Conservation (phyloP, 306 rosid species). For the Comarum palustre region DNA sequence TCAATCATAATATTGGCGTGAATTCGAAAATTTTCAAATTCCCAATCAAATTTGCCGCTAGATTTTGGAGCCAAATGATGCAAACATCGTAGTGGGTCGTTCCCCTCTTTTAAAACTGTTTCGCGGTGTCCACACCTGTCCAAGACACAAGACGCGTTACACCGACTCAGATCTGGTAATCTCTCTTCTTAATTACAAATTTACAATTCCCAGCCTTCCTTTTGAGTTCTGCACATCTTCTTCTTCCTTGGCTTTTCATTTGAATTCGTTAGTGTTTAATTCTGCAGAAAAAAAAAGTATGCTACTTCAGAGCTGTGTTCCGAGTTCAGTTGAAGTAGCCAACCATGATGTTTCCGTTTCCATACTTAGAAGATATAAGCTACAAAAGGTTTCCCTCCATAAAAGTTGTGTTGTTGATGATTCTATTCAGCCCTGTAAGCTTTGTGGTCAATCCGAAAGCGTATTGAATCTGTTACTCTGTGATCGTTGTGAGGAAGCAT, state of each 20-base stretch:
- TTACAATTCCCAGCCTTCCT: background rate
- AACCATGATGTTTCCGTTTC: background rate
- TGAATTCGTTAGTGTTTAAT: background rate
- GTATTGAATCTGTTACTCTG: constrained; percentile 8
- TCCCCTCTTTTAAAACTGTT: background rate
- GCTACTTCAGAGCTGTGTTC: background rate
- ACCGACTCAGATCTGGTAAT: constrained; percentile 6
- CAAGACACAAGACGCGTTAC: too few relatives aligned
- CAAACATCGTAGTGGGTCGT: background rate
- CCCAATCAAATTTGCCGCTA: background rate
- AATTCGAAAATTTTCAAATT: background rate
- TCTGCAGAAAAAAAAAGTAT: background rate
- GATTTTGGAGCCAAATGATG: constrained; percentile 10
- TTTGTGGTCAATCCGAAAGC: background rate
- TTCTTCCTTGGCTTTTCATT: background rate
- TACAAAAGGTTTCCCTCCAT: background rate
- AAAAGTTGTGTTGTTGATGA: background rate
- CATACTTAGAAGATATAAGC: background rate
- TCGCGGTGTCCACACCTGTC: too few relatives aligned
- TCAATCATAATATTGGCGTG: background rate
- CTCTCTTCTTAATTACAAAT: background rate
- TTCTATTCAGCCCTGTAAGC: constrained; percentile 1
- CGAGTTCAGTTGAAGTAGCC: background rate
- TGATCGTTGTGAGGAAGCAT: constrained; percentile 14
- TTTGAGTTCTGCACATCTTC: background rate